Evolutionary conservation across 75 land plant species (phyloP).

Genomic region (Selaginella tamariscina): DNA sequence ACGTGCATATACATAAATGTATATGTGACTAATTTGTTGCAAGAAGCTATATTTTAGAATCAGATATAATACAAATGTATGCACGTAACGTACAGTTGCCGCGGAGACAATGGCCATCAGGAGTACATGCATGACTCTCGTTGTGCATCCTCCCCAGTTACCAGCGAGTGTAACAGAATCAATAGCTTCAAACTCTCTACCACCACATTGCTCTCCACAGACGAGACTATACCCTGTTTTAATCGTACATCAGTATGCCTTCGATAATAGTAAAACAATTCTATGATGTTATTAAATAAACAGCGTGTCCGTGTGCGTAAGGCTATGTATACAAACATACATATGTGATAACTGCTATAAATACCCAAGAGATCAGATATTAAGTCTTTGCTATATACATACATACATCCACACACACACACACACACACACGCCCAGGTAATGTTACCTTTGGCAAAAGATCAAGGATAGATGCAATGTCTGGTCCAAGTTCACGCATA

Average conservation of each 20-base stretch:
- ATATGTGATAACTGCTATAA: neutral
- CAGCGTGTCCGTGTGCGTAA: neutral
- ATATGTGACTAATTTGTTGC: neutral
- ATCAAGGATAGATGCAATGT: conserved; percentile 42
- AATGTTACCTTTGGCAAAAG: conserved; percentile 39
- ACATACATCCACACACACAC: neutral
- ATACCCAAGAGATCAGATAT: neutral
- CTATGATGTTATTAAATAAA: neutral
- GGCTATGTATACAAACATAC: neutral
- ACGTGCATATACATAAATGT: neutral
- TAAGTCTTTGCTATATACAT: neutral
- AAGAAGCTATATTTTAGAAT: neutral
- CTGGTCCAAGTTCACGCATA: conserved; percentile 42
- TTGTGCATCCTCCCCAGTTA: conserved; percentile 40
- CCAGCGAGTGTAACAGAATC: conserved; percentile 54
- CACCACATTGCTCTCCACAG: conserved; percentile 34
- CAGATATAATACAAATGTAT: neutral
- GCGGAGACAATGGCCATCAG: conserved; percentile 53
- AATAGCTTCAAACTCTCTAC: conserved; percentile 67
- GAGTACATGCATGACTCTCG: conserved; percentile 44
- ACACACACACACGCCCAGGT: no score
- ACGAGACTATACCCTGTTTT: conserved; percentile 47
- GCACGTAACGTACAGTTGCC: conserved; percentile 39
- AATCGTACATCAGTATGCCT: no score
- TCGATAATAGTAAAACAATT: conserved; percentile 23